Evolutionary conservation across 139 green algal species (phyloP), one percentile per base, ranked within the genome.

Genomic region (Volvox africanus): DNA sequence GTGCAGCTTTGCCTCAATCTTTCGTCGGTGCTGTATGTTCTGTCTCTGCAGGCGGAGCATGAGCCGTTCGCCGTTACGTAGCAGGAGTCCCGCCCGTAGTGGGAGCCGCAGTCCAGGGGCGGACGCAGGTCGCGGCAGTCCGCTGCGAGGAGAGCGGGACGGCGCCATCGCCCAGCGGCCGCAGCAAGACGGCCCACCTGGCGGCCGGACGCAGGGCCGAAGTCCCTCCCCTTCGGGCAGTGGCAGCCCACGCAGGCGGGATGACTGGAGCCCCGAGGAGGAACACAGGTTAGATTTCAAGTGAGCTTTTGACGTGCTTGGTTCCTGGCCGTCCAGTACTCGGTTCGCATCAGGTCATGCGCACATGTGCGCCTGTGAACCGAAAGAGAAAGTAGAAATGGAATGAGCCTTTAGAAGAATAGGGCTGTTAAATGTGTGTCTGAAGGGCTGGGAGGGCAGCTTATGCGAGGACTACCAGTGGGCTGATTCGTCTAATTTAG

Each of bases 181-280:
- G n/a, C 30, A n/a, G 26, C 61, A 19, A 19, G 81, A n/a, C 28
- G 26, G 80, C 24, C 61, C 30, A 20, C 13, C 1, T 12, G 61
- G 61, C 61, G 62, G 26, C 62, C 61, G 62, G 32, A 19, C 2
- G 13, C 83, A 36, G 2, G 35, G 30, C 12, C 84, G 84, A 69
- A 89, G 84, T 71, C 84, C 84, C 11, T 82, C 84, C 14, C 84
- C 37, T 18, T 37, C 33, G 1, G 32, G 20, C 82, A 88, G 82
- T 22, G 82, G 82, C 65, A 88, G 82, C 65, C 82, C 82, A 30
- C 82, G 33, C 32, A 65, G 50, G 61, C 80, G 80, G 55, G 80
- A 71, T 30, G 80, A 77, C 1, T n/a, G n/a, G 30, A 26, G 37
- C 17, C 37, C 37, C n/a, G 81, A 79, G 13, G 82, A 88, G 33